Base-by-base conservation (phyloP, 1,284 basidiomycete genomes). In the Rhodotorula sp. region DNA sequence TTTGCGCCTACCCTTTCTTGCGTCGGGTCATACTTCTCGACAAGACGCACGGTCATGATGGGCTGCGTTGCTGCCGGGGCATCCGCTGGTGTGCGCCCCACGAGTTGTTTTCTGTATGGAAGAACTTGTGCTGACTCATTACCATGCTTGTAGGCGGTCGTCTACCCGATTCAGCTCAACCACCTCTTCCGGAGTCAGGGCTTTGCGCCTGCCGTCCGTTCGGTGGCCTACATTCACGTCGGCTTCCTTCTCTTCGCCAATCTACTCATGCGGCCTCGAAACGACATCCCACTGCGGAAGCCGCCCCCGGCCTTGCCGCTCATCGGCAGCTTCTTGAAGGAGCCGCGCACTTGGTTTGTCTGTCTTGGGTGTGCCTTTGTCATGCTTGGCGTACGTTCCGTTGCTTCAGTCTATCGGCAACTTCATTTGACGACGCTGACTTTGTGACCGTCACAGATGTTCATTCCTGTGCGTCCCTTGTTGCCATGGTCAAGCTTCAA, bases 21-120 rank as follows among this genome's bases (percentile, higher is more conserved):
- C 57, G 62, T 71, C 10, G 70, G 54, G 12, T 64, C 66, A 25
- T 71, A 71, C 58, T 71, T 68, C 49, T 23, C 34, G 27, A 57
- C 25, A 5, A 64, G 56, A 34, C 70, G 70, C 13, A 68, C 66
- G 0, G 42, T 68, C 25, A 68, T 71, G 66, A 52, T 63, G 45
- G 70, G 70, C 9, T 57, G 48, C 27, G 44, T 27, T 0, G 59
- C 66, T 0, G 48, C 25, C 0, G 56, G 66, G 1, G 65, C 66
- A 10, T 66, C 66, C 1, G 17, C 54, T 1, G 70, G 65, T 2
- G 66, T 58, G 17, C n/a, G 61, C 42, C 9, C n/a, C 58, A 8
- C 46, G 21, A 8, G 14, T 53, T 34, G 21, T 19, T n/a, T 48
- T n/a, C 10, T n/a, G 4, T 49, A 17, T 25, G 21, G 5, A 41